Base-by-base conservation (phyloP, 768 basidiomycete species). In the Tricholoma flavovirens region DNA sequence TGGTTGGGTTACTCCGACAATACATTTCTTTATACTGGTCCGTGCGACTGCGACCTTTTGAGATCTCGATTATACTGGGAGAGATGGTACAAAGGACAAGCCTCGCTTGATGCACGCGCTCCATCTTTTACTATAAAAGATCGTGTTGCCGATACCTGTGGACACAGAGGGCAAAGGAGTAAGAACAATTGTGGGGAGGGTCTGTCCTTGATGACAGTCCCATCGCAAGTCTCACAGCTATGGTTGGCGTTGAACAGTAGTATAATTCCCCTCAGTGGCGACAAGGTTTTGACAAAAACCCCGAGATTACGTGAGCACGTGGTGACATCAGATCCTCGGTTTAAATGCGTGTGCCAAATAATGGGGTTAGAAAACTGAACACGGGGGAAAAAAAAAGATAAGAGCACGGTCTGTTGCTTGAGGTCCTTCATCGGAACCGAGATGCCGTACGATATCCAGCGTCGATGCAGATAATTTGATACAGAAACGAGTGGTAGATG, bases 1-100 rank as follows among this genome's bases (percentile, higher is more conserved):
- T 35, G 54, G 46, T 49, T 24, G 24, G 4, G 10, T 51, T 26
- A 40, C 33, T 45, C 43, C 33, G 50, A 33, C 35, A 36, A 22
- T 22, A 22, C 51, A 24, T 26, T 36, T 52, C 19, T 35, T 30
- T 12, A 36, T 36, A 1, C 2, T 52, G 22, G 33, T 26, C 36
- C 26, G 36, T 30, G 22, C 36, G 38, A 17, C 11, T 35, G 33
- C 51, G 48, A 26, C 40, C 8, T 40, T 35, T 26, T 55, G 45
- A 35, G 22, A 55, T 55, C 54, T 55, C 54, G 54, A 55, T 55
- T 43, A 19, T n/a, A 15, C 43, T 14, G 54, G 24, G 24, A 42
- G 54, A 38, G 36, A 40, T 21, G 32, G 38, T 40, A 40, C 8
- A 1, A 17, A 21, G 33, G 29, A 17, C 17, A 51, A 36, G 50